Percentiles rank a stretch among this genome's conserved stretches.
These are phyloP conservation scores for Cladorrhinum sp. DNA, from an alignment of 2,329 filamentous ascomycete species.

Conservation along the genomic window DNA sequence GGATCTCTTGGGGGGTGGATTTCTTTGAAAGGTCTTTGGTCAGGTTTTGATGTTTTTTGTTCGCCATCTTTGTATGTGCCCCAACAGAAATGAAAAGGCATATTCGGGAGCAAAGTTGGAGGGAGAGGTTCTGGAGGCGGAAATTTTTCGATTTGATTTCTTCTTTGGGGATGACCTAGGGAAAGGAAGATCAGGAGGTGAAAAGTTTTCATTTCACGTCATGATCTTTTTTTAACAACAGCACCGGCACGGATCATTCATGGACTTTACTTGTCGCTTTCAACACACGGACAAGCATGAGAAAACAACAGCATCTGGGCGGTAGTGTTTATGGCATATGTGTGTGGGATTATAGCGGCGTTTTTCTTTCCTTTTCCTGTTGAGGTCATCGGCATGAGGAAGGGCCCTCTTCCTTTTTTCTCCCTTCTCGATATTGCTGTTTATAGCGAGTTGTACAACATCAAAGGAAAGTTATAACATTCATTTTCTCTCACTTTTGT, in stretches of 20 bases:
- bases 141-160: neutral
- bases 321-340: neutral
- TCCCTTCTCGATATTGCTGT: neutral
- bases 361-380: neutral
- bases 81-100: neutral
- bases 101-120: neutral
- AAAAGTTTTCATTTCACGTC: neutral
- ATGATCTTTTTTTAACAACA: neutral
- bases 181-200: neutral
- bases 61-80: constrained; percentile 3
- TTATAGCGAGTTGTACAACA: neutral
- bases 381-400: too few relatives aligned
- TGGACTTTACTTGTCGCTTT: neutral
- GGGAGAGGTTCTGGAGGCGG: neutral
- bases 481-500: neutral
- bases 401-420: neutral
- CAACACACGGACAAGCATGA: neutral
- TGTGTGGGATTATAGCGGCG: too few relatives aligned
- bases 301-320: neutral
- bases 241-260: neutral
- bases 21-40: constrained; percentile 4
- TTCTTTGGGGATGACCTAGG: neutral
- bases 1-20: constrained; percentile 6
- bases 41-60: constrained; percentile 1
- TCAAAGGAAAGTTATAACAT: neutral